Evolutionary conservation across 768 basidiomycete species (phyloP).

Genomic region (Wakefieldia striispora): DNA sequence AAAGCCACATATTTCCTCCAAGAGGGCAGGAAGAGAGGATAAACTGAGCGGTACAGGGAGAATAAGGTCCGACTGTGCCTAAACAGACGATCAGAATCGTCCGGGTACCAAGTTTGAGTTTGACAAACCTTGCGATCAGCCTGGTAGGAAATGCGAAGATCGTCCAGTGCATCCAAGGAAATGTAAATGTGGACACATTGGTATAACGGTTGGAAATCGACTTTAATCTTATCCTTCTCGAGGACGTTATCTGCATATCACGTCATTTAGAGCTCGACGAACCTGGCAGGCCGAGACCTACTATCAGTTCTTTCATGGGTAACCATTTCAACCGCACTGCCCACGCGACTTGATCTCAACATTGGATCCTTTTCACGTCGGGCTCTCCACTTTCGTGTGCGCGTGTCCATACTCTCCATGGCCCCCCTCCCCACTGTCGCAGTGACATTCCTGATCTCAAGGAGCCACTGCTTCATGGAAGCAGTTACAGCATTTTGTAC

Average conservation of each 20-base stretch:
- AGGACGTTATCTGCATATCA: conserved; percentile 71
- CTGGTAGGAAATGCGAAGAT: conserved; percentile 89
- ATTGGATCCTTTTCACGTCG: conserved; percentile 84
- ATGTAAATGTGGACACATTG: conserved; percentile 98
- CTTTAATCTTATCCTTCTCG: conserved; percentile 82
- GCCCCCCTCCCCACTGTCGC: conserved; percentile 84
- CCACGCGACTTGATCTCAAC: conserved; percentile 72
- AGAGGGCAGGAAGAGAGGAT: conserved; percentile 65
- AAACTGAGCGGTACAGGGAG: conserved; percentile 73
- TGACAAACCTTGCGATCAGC: conserved; percentile 83
- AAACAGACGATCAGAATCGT: conserved; percentile 14
- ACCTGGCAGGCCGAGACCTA: conserved; percentile 40
- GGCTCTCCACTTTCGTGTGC: conserved; percentile 79
- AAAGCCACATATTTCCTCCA: conserved; percentile 94
- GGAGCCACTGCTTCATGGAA: conserved; percentile 94
- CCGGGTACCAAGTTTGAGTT: background rate
- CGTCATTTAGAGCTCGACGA: conserved; percentile 5
- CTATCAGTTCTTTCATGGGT: conserved; percentile 94
- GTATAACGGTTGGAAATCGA: conserved; percentile 94
- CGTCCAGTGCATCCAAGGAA: conserved; percentile 85
- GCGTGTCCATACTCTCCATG: conserved; percentile 83
- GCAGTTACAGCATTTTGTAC: conserved; percentile 94
- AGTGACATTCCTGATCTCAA: conserved; percentile 89
- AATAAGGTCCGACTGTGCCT: conserved; percentile 98
- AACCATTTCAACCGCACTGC: conserved; percentile 89